Evolutionary conservation across 345 rosid species (phyloP).

Genomic region (Arabis hirsuta): DNA sequence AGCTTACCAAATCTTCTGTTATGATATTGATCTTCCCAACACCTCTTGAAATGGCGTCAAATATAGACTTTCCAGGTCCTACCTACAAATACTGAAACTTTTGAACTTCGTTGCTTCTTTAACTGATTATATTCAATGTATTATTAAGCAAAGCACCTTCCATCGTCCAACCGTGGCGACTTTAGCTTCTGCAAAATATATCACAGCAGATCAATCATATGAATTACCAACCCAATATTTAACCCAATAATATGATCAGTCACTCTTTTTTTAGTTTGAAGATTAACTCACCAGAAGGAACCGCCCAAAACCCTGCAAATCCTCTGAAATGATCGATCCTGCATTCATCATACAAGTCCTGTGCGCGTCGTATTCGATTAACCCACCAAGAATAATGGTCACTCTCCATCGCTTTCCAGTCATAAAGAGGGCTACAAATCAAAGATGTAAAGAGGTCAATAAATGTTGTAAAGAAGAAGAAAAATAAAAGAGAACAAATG

Average conservation of each 20-base stretch:
- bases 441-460: conserved; percentile 18
- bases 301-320: conserved; percentile 97
- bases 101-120: conserved; percentile 36
- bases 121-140: conserved; percentile 24
- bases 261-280: conserved; percentile 30
- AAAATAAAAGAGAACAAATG: neutral
- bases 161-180: conserved; percentile 82
- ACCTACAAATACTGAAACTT: conserved; percentile 61
- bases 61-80: conserved; percentile 90
- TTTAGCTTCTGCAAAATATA: conserved; percentile 73
- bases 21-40: conserved; percentile 78
- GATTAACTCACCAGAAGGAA: conserved; percentile 72
- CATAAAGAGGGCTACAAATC: conserved; percentile 80
- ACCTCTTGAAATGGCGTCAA: conserved; percentile 71
- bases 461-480: neutral
- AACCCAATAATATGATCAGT: conserved; percentile 2
- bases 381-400: conserved; percentile 94
- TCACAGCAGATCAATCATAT: conserved; percentile 3
- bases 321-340: conserved; percentile 98
- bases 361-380: conserved; percentile 70
- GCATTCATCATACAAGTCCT: conserved; percentile 80
- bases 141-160: conserved; percentile 58
- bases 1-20: conserved; percentile 94
- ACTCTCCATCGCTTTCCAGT: conserved; percentile 92
- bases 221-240: neutral